These are phyloP conservation scores for Diversispora epigaea DNA, from an alignment of 192 early-diverging fungal species.

Conservation along the genomic window DNA sequence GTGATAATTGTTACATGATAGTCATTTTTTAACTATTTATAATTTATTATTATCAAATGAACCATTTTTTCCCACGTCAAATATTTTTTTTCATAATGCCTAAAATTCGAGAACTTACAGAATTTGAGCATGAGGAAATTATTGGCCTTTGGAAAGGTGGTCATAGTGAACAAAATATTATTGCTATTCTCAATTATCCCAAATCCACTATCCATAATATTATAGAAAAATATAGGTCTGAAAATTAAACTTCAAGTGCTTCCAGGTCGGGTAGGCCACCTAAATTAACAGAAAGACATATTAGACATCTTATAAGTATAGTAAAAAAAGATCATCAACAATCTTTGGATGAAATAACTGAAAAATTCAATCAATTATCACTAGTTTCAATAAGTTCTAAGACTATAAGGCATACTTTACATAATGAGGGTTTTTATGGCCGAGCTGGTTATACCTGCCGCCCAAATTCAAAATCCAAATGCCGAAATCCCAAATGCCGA, in stretches of 20 bases:
- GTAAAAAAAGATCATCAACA: background rate
- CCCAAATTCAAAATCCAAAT: too few species aligned
- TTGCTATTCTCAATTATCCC: background rate
- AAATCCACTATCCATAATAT: background rate
- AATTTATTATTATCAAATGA: too few species aligned
- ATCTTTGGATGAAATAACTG: background rate
- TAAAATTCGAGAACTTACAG: background rate
- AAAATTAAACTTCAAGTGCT: background rate
- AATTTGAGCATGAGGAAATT: background rate
- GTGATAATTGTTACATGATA: too few species aligned
- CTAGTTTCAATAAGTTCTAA: background rate
- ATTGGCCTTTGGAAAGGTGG: slow-evolving; percentile 1
- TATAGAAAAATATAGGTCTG: background rate
- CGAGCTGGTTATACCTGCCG: too few species aligned
- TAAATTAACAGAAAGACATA: background rate
- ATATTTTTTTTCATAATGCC: background rate
- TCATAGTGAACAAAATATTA: background rate
- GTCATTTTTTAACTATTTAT: too few species aligned
- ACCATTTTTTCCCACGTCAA: too few species aligned
- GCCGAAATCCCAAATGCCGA: too few species aligned
- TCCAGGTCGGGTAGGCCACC: background rate
- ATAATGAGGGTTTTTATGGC: background rate
- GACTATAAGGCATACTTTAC: background rate
- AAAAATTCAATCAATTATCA: background rate
- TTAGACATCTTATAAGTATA: background rate